phyloP scores from a whole-genome alignment of 2,329 filamentous ascomycete species.

The Geosmithia flava region DNA sequence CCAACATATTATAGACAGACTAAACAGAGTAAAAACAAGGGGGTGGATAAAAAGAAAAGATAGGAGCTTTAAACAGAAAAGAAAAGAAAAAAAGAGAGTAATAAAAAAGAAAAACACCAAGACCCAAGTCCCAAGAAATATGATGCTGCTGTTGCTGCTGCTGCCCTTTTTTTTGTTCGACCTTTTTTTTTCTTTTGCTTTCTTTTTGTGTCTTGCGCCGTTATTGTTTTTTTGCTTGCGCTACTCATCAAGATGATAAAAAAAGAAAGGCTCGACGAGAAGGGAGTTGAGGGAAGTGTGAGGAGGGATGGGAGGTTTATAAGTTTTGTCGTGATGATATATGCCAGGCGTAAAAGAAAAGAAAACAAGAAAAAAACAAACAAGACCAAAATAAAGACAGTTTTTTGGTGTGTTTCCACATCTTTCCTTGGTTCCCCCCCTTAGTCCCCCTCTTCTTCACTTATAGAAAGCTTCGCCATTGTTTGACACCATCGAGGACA shows the following conservation, averaged over 20 bases:
- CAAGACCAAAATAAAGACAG: neutral
- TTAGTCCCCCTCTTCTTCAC: too few relatives aligned
- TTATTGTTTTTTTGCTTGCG: too few relatives aligned
- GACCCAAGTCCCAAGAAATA: neutral
- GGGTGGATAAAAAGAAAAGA: conserved; percentile 1
- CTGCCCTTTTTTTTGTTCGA: neutral
- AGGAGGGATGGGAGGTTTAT: neutral
- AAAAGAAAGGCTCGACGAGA: neutral
- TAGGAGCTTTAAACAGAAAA: too few relatives aligned
- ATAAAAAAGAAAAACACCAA: neutral
- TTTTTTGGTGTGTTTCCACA: too few relatives aligned
- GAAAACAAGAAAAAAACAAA: neutral
- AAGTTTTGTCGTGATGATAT: neutral
- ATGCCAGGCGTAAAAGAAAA: neutral
- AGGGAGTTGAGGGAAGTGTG: neutral
- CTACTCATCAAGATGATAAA: neutral
- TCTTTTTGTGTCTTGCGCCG: neutral
- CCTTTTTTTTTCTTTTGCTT: neutral
- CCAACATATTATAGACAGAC: conserved; percentile 8
- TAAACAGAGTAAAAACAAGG: conserved; percentile 5
- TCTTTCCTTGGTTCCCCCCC: too few relatives aligned
- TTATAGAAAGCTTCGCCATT: too few relatives aligned
- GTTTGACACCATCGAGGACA: too few relatives aligned
- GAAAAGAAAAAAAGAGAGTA: neutral
- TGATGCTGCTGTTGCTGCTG: neutral